These are phyloP conservation scores for Colletotrichum sp. DNA, from an alignment of 2,329 filamentous ascomycete species.

Conservation along the genomic window DNA sequence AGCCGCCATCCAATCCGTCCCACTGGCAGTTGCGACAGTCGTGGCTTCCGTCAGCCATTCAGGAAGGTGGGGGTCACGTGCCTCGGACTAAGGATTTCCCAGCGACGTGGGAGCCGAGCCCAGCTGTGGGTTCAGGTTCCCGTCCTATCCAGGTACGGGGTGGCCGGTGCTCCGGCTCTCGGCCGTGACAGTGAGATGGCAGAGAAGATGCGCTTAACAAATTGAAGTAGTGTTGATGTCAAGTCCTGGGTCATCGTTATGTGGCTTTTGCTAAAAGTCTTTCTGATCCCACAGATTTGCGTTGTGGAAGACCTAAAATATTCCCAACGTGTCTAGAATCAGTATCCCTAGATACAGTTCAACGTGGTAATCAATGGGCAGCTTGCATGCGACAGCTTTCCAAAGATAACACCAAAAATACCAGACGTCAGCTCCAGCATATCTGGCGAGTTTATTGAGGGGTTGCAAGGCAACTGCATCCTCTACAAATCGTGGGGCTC, in stretches of 20 bases:
- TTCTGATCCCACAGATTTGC: neutral
- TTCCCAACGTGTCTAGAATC: neutral
- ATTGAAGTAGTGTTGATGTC: neutral
- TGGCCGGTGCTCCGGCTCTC: neutral
- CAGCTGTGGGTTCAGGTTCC: neutral
- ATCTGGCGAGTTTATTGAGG: neutral
- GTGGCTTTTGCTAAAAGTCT: neutral
- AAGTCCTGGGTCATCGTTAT: neutral
- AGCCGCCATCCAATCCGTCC: conserved; percentile 5
- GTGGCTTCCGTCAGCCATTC: neutral
- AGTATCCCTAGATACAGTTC: neutral
- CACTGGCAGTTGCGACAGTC: neutral
- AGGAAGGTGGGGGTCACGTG: conserved; percentile 7
- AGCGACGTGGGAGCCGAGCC: neutral
- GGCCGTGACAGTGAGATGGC: neutral
- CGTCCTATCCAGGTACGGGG: neutral
- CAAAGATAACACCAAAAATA: neutral
- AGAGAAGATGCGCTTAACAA: neutral
- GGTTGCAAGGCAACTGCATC: neutral
- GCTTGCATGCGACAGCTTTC: neutral
- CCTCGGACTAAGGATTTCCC: conserved; percentile 13
- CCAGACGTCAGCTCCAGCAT: neutral
- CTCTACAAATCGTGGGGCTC: neutral
- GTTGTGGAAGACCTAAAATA: neutral
- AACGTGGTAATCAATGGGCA: neutral